A percentile compares a stretch with the other conserved stretches of the same genome.
Evolutionary conservation across 306 rosid genomes (phyloP).

Genomic region (Prosopis cineraria): DNA sequence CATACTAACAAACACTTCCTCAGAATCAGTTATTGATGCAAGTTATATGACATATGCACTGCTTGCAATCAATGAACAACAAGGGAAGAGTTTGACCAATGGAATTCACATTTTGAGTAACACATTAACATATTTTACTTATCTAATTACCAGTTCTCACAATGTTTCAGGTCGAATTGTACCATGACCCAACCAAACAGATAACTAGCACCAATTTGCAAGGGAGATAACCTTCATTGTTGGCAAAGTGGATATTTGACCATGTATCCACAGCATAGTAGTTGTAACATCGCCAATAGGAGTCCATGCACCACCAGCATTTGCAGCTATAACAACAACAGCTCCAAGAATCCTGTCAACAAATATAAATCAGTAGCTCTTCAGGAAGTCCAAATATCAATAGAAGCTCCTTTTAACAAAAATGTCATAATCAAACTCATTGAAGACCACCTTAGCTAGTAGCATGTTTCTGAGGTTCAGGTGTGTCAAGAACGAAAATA

Average conservation of each 20-base stretch:
- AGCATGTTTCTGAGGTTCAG: background rate
- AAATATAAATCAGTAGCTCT: slow-evolving; percentile 35
- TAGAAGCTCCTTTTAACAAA: background rate
- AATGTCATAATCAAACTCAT: background rate
- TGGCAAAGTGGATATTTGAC: slow-evolving; percentile 78
- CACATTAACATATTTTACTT: background rate
- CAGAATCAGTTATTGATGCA: background rate
- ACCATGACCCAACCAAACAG: background rate
- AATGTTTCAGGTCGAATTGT: background rate
- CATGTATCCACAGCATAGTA: slow-evolving; percentile 97
- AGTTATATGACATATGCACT: slow-evolving; percentile 3
- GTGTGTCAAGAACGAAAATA: background rate
- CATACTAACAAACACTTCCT: background rate
- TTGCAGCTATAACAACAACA: slow-evolving; percentile 95
- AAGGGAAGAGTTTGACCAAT: slow-evolving; percentile 7
- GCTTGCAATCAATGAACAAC: background rate
- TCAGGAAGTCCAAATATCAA: background rate
- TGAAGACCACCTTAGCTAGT: background rate
- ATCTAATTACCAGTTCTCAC: slow-evolving; percentile 2
- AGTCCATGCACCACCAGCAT: slow-evolving; percentile 99
- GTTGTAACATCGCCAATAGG: slow-evolving; percentile 99
- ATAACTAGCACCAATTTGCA: slow-evolving; percentile 13
- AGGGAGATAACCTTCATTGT: slow-evolving; percentile 70
- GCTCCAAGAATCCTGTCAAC: slow-evolving; percentile 88
- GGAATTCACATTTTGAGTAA: slow-evolving; percentile 4